Base-by-base conservation (phyloP, 257 asterid species). In the Salvia miltiorrhiza region DNA sequence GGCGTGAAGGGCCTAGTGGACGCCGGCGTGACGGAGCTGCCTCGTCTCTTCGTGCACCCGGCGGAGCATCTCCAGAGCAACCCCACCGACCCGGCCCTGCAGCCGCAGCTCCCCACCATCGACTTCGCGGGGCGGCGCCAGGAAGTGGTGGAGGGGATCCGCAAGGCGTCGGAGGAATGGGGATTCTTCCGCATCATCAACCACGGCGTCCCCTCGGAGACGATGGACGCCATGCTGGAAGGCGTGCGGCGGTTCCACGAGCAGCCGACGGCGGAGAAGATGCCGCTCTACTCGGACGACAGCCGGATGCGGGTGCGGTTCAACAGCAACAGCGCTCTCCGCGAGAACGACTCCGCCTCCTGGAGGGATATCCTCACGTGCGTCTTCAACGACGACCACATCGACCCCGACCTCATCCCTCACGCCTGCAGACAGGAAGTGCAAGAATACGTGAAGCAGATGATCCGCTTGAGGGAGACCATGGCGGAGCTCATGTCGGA, bases 1-100 rank as follows among this genome's bases (percentile, higher is more conserved):
- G 82, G 85, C 4, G 82, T 80, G 0, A 80, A 80, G 65, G 82
- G 82, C 52, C 71, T 81, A 1, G 82, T 74, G 1, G 85, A 81
- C 28, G 69, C 76, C 4, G 80, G 78, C 3, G 37, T 80, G 10
- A 11, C 57, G 2, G 64, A 71, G 53, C 37, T 80, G 20, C 85
- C 85, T 0, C 39, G 52, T 0, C 55, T 81, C 72, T 81, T 81
- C 44, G 67, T 71, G 28, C 85, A 77, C 26, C 76, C 77, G 14
- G 30, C 9, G 10, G 72, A 64, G 37, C 44, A 4, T 7, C 37
- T 57, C 21, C 19, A 17, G 4, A 12, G 69, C 57, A 20, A 33
- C 24, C 73, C 55, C 13, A 9, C 30, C 56, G 23, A 3, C 5
- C 2, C 48, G 40, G 30, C 44, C 14, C 47, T 19, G 54, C 28